phyloP scores from a whole-genome alignment of 2,329 filamentous ascomycete genomes.

The Pseudogymnoascus sp. region DNA sequence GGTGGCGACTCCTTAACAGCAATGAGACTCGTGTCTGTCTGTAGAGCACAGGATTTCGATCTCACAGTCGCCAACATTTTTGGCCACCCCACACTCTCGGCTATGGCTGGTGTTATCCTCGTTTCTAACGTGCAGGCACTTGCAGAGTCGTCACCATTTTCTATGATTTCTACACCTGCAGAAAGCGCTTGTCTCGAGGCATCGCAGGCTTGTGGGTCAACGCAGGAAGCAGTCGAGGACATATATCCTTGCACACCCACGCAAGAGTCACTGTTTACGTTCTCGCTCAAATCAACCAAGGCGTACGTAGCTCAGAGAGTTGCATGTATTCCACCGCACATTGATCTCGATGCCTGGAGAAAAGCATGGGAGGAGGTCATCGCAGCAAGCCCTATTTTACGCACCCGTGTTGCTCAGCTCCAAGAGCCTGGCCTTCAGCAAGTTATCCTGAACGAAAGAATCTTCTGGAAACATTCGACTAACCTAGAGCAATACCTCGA shows the following conservation, averaged over 20 bases:
- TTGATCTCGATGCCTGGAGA: conserved; percentile 21
- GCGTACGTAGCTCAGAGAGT: conserved; percentile 31
- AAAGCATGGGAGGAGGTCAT: conserved; percentile 27
- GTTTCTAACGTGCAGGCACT: conserved; percentile 25
- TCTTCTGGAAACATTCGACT: conserved; percentile 18
- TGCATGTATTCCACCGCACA: conserved; percentile 19
- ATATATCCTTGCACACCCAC: conserved; percentile 33
- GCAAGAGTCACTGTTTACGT: conserved; percentile 34
- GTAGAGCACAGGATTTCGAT: conserved; percentile 28
- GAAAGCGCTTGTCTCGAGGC: conserved; percentile 20
- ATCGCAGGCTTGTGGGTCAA: conserved; percentile 21
- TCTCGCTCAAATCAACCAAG: conserved; percentile 28
- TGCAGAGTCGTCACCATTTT: conserved; percentile 22
- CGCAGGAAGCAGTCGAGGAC: conserved; percentile 28
- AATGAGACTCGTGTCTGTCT: conserved; percentile 37
- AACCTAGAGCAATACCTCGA: conserved; percentile 21
- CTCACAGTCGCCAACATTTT: conserved; percentile 39
- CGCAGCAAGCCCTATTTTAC: conserved; percentile 27
- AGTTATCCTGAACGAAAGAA: conserved; percentile 19
- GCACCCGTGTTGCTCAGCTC: conserved; percentile 29
- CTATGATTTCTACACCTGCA: conserved; percentile 18
- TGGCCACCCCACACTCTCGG: conserved; percentile 34
- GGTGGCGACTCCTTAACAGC: conserved; percentile 41
- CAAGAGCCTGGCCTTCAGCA: conserved; percentile 24
- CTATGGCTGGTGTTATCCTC: conserved; percentile 36